Percentiles rank a stretch among this genome's conserved stretches.
phyloP scores from a whole-genome alignment of 2,329 filamentous ascomycete species.

The Aspergillus neoniger region DNA sequence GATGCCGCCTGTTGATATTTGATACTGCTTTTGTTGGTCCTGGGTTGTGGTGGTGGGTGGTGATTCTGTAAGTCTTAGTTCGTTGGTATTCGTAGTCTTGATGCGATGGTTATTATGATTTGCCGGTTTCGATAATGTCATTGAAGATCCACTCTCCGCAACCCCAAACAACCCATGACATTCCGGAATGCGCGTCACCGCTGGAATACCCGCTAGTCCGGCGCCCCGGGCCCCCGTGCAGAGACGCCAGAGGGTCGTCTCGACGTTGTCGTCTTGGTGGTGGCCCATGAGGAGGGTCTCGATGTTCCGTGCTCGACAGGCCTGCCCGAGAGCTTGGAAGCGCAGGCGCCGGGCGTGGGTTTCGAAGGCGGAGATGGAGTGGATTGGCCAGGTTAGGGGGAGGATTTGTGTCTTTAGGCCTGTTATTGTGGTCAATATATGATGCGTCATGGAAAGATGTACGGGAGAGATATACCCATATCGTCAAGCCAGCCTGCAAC shows the following conservation, averaged over 20 bases:
- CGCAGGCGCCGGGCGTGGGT: conserved; percentile 71
- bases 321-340: conserved; percentile 68
- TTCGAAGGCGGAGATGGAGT: conserved; percentile 66
- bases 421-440: conserved; percentile 9
- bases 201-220: conserved; percentile 72
- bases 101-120: neutral
- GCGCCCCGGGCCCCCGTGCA: conserved; percentile 65
- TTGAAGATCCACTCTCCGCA: conserved; percentile 61
- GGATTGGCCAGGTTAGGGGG: conserved; percentile 55
- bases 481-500: conserved; percentile 50
- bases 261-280: conserved; percentile 86
- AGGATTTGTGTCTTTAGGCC: conserved; percentile 40
- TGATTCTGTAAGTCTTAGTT: neutral
- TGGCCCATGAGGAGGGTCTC: conserved; percentile 74
- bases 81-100: neutral
- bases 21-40: neutral
- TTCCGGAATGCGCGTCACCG: conserved; percentile 73
- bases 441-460: no score
- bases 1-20: conserved; percentile 39
- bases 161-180: conserved; percentile 74
- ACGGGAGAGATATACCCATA: conserved; percentile 40
- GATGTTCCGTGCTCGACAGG: conserved; percentile 57
- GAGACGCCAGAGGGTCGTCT: conserved; percentile 82
- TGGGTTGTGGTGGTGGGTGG: neutral
- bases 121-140: conserved; percentile 26